Evolutionary conservation across 495 filamentous ascomycete species (phyloP), one percentile per base, ranked within the genome.

Genomic region (Pyrenopolyporus hunteri): DNA sequence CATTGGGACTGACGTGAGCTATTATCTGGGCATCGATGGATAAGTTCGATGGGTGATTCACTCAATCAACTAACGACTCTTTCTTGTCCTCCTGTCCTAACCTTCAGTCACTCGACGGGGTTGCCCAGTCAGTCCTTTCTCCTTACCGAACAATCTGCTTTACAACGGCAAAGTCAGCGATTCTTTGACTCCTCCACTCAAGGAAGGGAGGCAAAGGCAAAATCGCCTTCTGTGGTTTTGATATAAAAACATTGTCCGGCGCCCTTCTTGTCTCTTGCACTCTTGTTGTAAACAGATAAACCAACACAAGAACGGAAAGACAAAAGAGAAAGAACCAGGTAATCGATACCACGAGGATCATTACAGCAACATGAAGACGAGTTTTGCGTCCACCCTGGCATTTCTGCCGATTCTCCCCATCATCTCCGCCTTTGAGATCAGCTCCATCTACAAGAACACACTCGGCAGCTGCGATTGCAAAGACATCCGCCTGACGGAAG

Each of bases 391-490:
- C 13, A 29, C 50, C n/a, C 25, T 64, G 29, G 62, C 49, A 45
- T 55, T 50, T 23, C 8, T 61, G 31, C 63, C 63, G 6, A 4
- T 61, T 8, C 50, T 61, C 51, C 17, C 63, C 23, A 23, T 40
- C 51, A 40, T 66, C 45, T 43, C 50, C 5, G 57, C 63, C 1
- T 16, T 28, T 4, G 57, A 52, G 16, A 16, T 66, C 1, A 37
- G 28, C 39, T 37, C 50, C 4, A 17, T 61, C 39, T 66, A 51
- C 39, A 66, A 66, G 46, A 57, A 25, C 8, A 59, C 37, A 6
- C 48, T 66, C 7, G 51, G 57, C 6, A 66, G 48, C 13, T 51
- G 50, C 6, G 23, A 60, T 17, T 61, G 57, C 37, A 44, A n/a
- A 40, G 28, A 51, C 20, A 61, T 66, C 37, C 45, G 47, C 26